Percentiles rank a stretch among this genome's conserved stretches.
These are phyloP conservation scores for Irpex rosettiformis DNA, from an alignment of 1,284 basidiomycete genomes.

Conservation along the genomic window DNA sequence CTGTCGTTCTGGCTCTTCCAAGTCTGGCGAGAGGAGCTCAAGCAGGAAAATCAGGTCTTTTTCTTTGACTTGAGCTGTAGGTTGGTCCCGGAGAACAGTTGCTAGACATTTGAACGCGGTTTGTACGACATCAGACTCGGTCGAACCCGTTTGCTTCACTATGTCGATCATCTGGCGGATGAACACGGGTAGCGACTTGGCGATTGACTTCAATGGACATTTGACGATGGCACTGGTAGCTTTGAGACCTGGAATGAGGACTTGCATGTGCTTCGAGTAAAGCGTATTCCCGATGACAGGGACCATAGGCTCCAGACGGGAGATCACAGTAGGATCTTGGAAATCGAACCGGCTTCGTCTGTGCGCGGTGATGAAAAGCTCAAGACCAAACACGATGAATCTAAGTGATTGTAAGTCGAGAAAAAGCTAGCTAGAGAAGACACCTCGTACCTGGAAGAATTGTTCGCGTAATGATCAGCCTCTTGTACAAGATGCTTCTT, in stretches of 20 bases:
- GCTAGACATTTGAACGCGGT: conserved; percentile 87
- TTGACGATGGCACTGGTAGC: conserved; percentile 81
- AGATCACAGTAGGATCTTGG: conserved; percentile 65
- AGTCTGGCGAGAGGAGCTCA: conserved; percentile 82
- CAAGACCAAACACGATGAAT: conserved; percentile 91
- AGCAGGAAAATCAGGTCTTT: conserved; percentile 87
- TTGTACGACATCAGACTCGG: conserved; percentile 90
- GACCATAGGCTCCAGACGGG: conserved; percentile 86
- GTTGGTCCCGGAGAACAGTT: conserved; percentile 82
- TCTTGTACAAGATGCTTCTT: conserved; percentile 63
- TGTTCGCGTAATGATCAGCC: conserved; percentile 75
- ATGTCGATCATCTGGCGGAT: conserved; percentile 86
- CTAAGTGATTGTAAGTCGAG: conserved; percentile 38
- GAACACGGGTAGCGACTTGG: conserved; percentile 80
- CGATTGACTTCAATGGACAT: conserved; percentile 79
- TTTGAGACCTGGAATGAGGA: conserved; percentile 81
- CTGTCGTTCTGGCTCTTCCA: conserved; percentile 94
- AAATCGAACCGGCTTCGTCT: conserved; percentile 87
- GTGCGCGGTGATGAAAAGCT: conserved; percentile 88
- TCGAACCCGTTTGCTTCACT: conserved; percentile 81
- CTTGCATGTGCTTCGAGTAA: conserved; percentile 79
- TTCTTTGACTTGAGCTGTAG: conserved; percentile 80
- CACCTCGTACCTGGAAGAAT: conserved; percentile 71
- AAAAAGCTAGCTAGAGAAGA: not conserved
- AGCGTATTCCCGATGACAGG: conserved; percentile 89